These are phyloP conservation scores for Arthrobotrys megalospora DNA, from an alignment of 2,329 filamentous ascomycete species.

Conservation along the genomic window DNA sequence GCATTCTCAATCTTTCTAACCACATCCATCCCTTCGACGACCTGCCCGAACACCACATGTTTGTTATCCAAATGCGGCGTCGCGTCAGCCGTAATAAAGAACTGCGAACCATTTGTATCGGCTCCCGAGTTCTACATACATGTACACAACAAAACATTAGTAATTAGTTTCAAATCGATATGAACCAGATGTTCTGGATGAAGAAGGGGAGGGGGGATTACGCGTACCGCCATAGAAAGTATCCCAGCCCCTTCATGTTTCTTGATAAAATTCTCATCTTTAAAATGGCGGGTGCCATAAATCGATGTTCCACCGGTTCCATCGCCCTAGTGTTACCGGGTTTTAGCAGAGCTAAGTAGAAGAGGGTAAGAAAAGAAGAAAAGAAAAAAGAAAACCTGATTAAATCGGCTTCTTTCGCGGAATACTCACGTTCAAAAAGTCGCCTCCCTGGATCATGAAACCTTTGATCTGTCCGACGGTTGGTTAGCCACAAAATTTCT, in stretches of 20 bases:
- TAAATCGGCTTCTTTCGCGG: not conserved
- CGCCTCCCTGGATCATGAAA: constrained; percentile 98
- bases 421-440: constrained; percentile 79
- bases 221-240: constrained; percentile 89
- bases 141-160: constrained; percentile 4
- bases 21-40: constrained; percentile 90
- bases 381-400: not conserved
- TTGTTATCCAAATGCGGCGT: constrained; percentile 92
- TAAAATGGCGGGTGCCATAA: constrained; percentile 86
- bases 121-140: constrained; percentile 82
- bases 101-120: constrained; percentile 94
- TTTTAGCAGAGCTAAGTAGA: not conserved
- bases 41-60: constrained; percentile 95
- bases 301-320: constrained; percentile 90
- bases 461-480: constrained; percentile 80
- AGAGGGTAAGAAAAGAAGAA: not conserved
- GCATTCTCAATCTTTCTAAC: constrained; percentile 93
- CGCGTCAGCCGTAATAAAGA: constrained; percentile 93
- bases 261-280: constrained; percentile 88
- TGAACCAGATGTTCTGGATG: no score
- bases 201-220: constrained; percentile 62
- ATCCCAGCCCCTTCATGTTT: constrained; percentile 85
- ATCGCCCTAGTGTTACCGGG: constrained; percentile 73
- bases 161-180: constrained; percentile 18
- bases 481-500: not conserved